Percentiles rank a stretch among this genome's conserved stretches.
Conservation (phyloP, 805 yeast species). For the Yamadazyma insecticola region DNA sequence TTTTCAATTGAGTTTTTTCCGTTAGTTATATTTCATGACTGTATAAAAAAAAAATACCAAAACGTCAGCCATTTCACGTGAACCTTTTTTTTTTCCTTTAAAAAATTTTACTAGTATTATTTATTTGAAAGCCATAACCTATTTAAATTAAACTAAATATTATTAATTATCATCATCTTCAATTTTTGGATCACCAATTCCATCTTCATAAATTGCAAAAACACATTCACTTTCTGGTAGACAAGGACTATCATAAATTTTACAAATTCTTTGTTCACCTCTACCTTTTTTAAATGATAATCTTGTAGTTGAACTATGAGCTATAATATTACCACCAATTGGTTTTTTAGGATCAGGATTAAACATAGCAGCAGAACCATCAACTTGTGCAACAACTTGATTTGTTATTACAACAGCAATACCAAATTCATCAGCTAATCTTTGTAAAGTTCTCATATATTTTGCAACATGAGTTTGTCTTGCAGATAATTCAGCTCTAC, state of each 20-base stretch:
- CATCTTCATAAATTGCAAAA: conserved; percentile 94
- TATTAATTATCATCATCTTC: conserved; percentile 45
- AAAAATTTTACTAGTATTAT: too few relatives aligned
- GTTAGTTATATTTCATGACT: too few relatives aligned
- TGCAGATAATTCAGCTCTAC: conserved; percentile 93
- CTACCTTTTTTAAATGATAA: conserved; percentile 85
- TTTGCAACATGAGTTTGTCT: conserved; percentile 92
- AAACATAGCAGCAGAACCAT: conserved; percentile 75
- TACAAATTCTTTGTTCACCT: conserved; percentile 90
- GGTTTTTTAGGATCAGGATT: conserved; percentile 98
- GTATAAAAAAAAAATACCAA: too few relatives aligned
- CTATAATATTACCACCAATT: conserved; percentile 96
- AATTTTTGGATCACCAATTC: conserved; percentile 91
- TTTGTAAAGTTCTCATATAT: conserved; percentile 84
- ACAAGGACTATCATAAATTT: conserved; percentile 94
- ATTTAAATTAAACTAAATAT: too few relatives aligned
- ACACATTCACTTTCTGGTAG: conserved; percentile 93
- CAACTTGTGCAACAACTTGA: conserved; percentile 98
- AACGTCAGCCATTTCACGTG: not conserved
- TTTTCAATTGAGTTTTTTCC: too few relatives aligned
- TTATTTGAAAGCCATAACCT: too few relatives aligned
- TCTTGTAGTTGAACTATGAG: conserved; percentile 94
- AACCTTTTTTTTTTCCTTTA: not conserved
- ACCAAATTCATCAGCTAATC: conserved; percentile 96
- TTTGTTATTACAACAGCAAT: conserved; percentile 90